Evolutionary conservation across 345 rosid genomes (phyloP), one percentile per base, ranked within the genome.

Genomic region (Camelina sativa): DNA sequence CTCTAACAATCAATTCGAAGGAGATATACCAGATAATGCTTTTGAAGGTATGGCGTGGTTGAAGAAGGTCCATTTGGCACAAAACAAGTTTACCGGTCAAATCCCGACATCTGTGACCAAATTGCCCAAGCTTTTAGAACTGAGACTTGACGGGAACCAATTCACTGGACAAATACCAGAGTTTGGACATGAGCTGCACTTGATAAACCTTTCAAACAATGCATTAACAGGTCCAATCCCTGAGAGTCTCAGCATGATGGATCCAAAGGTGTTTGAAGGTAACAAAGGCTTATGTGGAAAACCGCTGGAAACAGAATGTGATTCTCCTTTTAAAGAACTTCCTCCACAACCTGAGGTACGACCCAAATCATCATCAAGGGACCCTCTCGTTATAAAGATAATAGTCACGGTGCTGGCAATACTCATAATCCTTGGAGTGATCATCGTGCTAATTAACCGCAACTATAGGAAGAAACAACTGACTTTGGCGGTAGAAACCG

Each of bases 281-380:
- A 96, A 92, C 81, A 74, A 83, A 77, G 95, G 64, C 63, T 74
- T 94, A 23, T 90, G 97, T 63, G 93, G 93, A 67, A 62, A 71
- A 28, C 96, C 98, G 8, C 50, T 91, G 57, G 65, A 46, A 50
- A 73, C 57, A 6, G 22, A 38, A 6, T 85, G 88, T 11, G 58
- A 22, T 22, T 34, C 79, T 69, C 51, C 63, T 15, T 2, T 34
- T 15, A 40, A 32, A 40, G 53, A 67, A 37, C 55, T 57, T 32
- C 57, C 73, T 67, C 55, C 66, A 72, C 69, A 59, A 16, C 25
- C 59, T 51, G 50, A 32, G 28, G 20, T 64, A 62, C 16, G 3
- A 8, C 62, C 74, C 4, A 68, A 32, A 8, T 32, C 79, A 41
- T 34, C 55, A 9, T 73, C 50, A 15, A 57, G n/a, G 20, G 40